Percentiles rank a stretch among this genome's conserved stretches.
phyloP scores from a whole-genome alignment of 2,329 filamentous ascomycete species.

The Dactylellina parvicollis region DNA sequence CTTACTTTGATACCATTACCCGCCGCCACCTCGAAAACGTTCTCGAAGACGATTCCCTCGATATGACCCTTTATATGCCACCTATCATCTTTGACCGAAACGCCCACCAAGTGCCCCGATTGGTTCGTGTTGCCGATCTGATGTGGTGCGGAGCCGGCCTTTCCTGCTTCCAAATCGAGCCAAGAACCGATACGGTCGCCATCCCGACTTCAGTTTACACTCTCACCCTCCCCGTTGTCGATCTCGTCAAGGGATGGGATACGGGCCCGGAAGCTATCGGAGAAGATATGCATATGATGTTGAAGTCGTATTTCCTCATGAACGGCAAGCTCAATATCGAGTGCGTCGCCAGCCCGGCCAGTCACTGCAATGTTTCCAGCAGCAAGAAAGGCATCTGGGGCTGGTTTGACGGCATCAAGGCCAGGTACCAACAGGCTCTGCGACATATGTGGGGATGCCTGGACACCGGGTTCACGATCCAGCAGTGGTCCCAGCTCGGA shows the following conservation, averaged over 20 bases:
- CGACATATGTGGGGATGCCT: conserved; percentile 81
- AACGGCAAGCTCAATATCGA: conserved; percentile 74
- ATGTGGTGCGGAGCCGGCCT: conserved; percentile 77
- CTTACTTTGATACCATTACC: conserved; percentile 74
- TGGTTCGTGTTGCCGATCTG: conserved; percentile 77
- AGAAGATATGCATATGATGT: conserved; percentile 80
- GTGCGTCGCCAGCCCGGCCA: conserved; percentile 74
- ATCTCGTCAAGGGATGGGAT: conserved; percentile 78
- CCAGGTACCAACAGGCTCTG: conserved; percentile 76
- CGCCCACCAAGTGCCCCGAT: conserved; percentile 72
- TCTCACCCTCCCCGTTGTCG: conserved; percentile 72
- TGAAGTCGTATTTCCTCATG: conserved; percentile 79
- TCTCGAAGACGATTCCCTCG: conserved; percentile 69
- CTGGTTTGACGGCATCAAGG: conserved; percentile 69
- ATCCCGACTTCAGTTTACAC: conserved; percentile 80
- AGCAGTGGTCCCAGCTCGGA: conserved; percentile 69
- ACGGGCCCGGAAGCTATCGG: conserved; percentile 76
- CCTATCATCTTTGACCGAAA: conserved; percentile 80
- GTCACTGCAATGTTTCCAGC: conserved; percentile 76
- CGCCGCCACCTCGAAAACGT: conserved; percentile 67
- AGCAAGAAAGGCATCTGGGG: conserved; percentile 68
- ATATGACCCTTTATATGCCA: conserved; percentile 73
- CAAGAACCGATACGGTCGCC: conserved; percentile 64
- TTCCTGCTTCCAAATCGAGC: conserved; percentile 61
- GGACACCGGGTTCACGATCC: conserved; percentile 73